These are phyloP conservation scores for Psilocybe subaeruginosa DNA, from an alignment of 768 basidiomycete species.

Conservation along the genomic window DNA sequence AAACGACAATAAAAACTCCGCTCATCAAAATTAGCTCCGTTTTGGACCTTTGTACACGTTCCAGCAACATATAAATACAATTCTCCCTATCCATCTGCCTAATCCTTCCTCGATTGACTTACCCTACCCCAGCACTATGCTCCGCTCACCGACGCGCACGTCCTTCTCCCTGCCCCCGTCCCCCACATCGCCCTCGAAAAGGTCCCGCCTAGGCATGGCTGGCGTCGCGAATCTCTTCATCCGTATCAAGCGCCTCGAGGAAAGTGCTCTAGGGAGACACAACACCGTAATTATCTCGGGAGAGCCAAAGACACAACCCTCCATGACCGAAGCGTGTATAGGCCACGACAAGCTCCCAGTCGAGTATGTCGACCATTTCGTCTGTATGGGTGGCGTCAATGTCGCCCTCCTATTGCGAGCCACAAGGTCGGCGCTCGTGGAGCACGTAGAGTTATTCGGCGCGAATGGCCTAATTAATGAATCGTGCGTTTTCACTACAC, in stretches of 20 bases:
- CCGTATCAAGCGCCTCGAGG: slow-evolving; percentile 47
- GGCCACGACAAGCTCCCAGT: slow-evolving; percentile 28
- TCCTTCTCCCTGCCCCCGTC: slow-evolving; percentile 4
- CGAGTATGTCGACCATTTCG: slow-evolving; percentile 46
- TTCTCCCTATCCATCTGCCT: not conserved
- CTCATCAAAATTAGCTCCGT: not conserved
- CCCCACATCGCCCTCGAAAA: slow-evolving; percentile 14
- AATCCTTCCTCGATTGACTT: not conserved
- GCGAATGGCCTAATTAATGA: slow-evolving; percentile 71
- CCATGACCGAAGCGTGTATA: slow-evolving; percentile 28
- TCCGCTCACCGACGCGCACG: slow-evolving; percentile 19
- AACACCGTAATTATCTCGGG: slow-evolving; percentile 39
- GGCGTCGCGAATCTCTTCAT: slow-evolving; percentile 58
- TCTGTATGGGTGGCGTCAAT: slow-evolving; percentile 68
- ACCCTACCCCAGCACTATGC: slow-evolving; percentile 5
- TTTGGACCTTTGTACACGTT: not conserved
- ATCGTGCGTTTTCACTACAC: slow-evolving; percentile 48
- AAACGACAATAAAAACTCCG: not conserved
- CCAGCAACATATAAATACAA: slow-evolving; percentile 3
- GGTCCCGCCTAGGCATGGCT: slow-evolving; percentile 32
- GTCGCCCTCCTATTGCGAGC: slow-evolving; percentile 57
- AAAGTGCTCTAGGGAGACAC: slow-evolving; percentile 21
- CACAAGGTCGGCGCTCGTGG: slow-evolving; percentile 52
- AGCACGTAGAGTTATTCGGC: slow-evolving; percentile 50
- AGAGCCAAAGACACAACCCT: slow-evolving; percentile 42